A percentile compares a stretch with the other conserved stretches of the same genome.
These are phyloP conservation scores for Sporothrix humicola DNA, from an alignment of 2,329 filamentous ascomycete species.

Conservation along the genomic window DNA sequence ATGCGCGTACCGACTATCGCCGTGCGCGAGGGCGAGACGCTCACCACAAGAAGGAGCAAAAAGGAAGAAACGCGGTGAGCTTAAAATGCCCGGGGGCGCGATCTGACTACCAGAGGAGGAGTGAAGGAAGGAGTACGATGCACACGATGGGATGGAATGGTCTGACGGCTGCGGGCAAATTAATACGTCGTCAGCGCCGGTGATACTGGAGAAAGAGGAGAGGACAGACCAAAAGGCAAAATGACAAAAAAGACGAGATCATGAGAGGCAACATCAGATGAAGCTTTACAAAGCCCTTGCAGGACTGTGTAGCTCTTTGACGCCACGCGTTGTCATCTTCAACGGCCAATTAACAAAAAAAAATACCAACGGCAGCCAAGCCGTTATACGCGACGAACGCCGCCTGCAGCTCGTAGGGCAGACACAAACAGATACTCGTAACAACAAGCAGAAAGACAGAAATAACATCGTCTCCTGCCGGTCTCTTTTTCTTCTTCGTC, in stretches of 20 bases:
- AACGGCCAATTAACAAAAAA: not conserved
- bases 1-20: too few relatives aligned
- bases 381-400: not conserved
- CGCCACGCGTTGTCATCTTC: not conserved
- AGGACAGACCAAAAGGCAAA: too few relatives aligned
- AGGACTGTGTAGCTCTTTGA: not conserved
- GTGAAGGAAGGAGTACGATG: not conserved
- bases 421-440: not conserved
- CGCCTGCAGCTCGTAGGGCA: too few relatives aligned
- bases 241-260: too few relatives aligned
- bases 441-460: not conserved
- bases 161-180: not conserved
- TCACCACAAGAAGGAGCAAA: too few relatives aligned
- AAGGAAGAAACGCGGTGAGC: too few relatives aligned
- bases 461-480: not conserved
- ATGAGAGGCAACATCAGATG: not conserved
- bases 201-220: not conserved
- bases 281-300: not conserved
- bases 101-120: not conserved
- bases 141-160: not conserved
- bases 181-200: not conserved
- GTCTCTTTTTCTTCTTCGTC: not conserved
- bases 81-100: not conserved
- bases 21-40: too few relatives aligned
- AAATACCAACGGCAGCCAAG: not conserved